Evolutionary conservation across 805 yeast genomes (phyloP), one percentile per base, ranked within the genome.

Genomic region (Starmerella davenportii): DNA sequence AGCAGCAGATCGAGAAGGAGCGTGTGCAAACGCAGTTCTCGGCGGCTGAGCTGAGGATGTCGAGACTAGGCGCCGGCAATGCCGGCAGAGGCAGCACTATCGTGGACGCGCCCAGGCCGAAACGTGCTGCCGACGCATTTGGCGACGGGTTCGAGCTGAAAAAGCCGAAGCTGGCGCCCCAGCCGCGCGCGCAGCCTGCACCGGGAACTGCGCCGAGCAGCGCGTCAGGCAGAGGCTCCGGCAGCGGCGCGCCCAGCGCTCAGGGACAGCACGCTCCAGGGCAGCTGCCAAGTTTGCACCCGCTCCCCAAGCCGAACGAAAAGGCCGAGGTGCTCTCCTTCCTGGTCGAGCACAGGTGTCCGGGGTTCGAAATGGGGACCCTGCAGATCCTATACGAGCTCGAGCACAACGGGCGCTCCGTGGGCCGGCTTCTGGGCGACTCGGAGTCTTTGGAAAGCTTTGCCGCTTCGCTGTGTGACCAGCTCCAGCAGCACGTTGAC

Each of bases 1-100:
- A 62, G 39, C 58, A 60, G 5, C 59, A 60, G 34, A 50, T 72
- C 5, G 63, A 58, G 39, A 60, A 61, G 37, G 53, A 69, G 27
- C 69, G 68, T 44, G 70, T 69, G 38, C 78, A 74, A 46, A 69
- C 68, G 50, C 62, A 66, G 54, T 75, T 76, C 46, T 53, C 72
- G 30, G 54, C 57, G 11, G 39, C 35, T 11, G 48, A 45, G 29
- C 31, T 45, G 15, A 38, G 41, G 21, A 7, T 29, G 5, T 13
- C 40, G 29, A 20, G 35, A n/a, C 19, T 19, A 5, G 5, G 16
- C 27, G 9, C 17, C 15, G 9, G 9, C 15, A 7, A 8, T 7
- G 19, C 17, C 15, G 5, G 5, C 15, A 14, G 13, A 9, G 13
- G 8, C 7, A 29, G 9, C 37, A 21, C 14, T 19, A 8, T 4